Base-by-base conservation (phyloP, 2,329 filamentous ascomycete genomes). In the Microcera coccophila region DNA sequence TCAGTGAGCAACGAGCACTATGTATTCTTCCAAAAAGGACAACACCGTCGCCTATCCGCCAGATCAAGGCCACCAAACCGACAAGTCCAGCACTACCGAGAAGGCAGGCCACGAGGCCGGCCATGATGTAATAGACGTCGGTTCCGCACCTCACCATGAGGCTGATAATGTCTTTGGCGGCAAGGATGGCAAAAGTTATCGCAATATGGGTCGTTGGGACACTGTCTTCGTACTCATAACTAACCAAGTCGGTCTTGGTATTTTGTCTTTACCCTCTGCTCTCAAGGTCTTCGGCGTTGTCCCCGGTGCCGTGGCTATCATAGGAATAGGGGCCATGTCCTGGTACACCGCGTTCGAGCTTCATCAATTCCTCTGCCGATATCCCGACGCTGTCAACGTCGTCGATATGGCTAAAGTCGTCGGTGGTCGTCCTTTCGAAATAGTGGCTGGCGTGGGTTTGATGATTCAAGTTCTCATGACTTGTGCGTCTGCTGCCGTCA, bases 391-490 rank as follows among this genome's bases (percentile, higher is more conserved):
- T 44, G 75, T 82, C 51, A 84, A 87, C 64, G 79, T 87, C 7
- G 85, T 82, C 53, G 84, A 87, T 55, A 80, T 87, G 77, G 73
- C 75, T 73, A 57, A 73, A 69, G 56, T 78, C 65, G 54, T 78
- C 67, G 69, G 63, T 1, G 61, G 62, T 2, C 50, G 52, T 2
- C 42, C 51, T 3, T 49, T 65, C 12, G 60, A 59, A 20, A 47
- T 58, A 16, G 19, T 54, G 1, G 45, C 58, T 8, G 62, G 81
- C 2, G 65, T 81, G 53, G 85, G 85, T 71, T 83, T 87, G 60
- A 60, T 87, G 11, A 61, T 87, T 51, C 86, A 87, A 69, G 85
- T 87, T 59, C 84, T 80, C 38, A 84, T 85, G 64, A 85, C 85
- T 44, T 75, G 79, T 66, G 81, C 78, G 33, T 74, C 84, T 45